Base-by-base conservation (phyloP, 2,329 filamentous ascomycete genomes). In the Exophiala spinifera region DNA sequence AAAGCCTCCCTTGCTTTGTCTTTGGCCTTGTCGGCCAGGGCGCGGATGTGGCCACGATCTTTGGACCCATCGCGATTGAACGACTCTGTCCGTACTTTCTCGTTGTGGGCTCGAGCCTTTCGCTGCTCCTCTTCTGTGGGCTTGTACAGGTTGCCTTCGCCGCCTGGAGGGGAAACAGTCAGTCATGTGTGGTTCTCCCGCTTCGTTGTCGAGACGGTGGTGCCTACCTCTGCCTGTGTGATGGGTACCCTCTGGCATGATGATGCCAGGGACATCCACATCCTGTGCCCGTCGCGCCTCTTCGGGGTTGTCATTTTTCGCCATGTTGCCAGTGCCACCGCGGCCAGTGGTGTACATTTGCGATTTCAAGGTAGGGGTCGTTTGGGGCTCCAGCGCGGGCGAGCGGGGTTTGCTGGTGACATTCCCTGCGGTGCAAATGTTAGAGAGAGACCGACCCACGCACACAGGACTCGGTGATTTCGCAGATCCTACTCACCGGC, bases 241-340 rank as follows among this genome's bases (percentile, higher is more conserved):
- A 61, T 73, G 69, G 33, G 69, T 66, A 13, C 65, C 67, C 55
- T 74, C 71, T 17, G 72, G 65, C 37, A 74, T 67, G n/a, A 53
- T 56, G 15, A 65, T 58, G 13, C 47, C 56, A 19, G 68, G 67
- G 6, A 83, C 82, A 56, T 86, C 83, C 57, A 96, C 89, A 65
- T 96, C 91, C 72, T 97, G 92, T 39, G 85, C 85, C 51, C 83
- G 79, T 60, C 91, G 86, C 33, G 91, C 89, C 68, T 89, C 67
- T 59, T 81, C 78, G 7, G 83, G 79, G 59, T 75, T 83, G 39
- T 78, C 86, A 59, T 83, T 83, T 67, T 86, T 85, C 45, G 87
- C 84, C 87, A 96, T 95, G 76, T 95, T 96, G 56, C 91, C 91
- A 3, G 82, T 85, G 57, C 91, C 91, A 52, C 91, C 91, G 48